A percentile compares a stretch with the other conserved stretches of the same genome.
phyloP scores from a whole-genome alignment of 495 filamentous ascomycete genomes.

The Penicillium angulare region DNA sequence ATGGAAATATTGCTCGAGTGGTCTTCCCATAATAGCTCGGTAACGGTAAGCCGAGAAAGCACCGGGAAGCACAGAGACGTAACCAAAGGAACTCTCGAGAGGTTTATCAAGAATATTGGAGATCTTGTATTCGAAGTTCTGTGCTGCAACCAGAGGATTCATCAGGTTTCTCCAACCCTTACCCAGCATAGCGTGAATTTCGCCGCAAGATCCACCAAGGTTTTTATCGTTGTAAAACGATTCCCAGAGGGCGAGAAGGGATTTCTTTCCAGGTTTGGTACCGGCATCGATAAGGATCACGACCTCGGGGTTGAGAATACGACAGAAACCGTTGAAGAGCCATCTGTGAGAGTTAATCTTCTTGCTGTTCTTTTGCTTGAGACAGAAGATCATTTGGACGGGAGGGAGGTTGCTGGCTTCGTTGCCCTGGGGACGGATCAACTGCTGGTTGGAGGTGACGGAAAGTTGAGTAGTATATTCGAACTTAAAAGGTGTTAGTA shows the following conservation, averaged over 20 bases:
- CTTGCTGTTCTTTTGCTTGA: constrained; percentile 98
- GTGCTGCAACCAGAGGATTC: constrained; percentile 90
- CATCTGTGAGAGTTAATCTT: constrained; percentile 99
- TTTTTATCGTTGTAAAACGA: constrained; percentile 99
- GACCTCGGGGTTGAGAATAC: constrained; percentile 94
- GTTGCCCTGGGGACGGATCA: constrained; percentile 86
- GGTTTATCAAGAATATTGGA: constrained; percentile 98
- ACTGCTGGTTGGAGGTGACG: constrained; percentile 89
- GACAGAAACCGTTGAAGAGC: constrained; percentile 96
- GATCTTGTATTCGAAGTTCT: constrained; percentile 99
- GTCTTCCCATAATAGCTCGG: constrained; percentile 95
- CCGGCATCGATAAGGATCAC: constrained; percentile 95
- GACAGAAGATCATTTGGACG: constrained; percentile 97
- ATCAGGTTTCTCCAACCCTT: constrained; percentile 84
- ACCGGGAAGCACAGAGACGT: constrained; percentile 94
- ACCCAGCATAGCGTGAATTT: constrained; percentile 97
- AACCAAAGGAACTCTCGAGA: constrained; percentile 94
- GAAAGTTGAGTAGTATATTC: constrained; percentile 99
- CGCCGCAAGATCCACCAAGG: constrained; percentile 94
- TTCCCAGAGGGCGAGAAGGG: constrained; percentile 91
- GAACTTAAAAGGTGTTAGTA: constrained; percentile 54
- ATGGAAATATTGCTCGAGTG: constrained; percentile 97
- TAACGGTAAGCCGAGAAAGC: constrained; percentile 98
- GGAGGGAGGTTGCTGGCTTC: constrained; percentile 82
- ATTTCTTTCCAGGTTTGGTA: constrained; percentile 91